phyloP scores from a whole-genome alignment of 352 stramenopile genomes.

The Pythium brachiatum region DNA sequence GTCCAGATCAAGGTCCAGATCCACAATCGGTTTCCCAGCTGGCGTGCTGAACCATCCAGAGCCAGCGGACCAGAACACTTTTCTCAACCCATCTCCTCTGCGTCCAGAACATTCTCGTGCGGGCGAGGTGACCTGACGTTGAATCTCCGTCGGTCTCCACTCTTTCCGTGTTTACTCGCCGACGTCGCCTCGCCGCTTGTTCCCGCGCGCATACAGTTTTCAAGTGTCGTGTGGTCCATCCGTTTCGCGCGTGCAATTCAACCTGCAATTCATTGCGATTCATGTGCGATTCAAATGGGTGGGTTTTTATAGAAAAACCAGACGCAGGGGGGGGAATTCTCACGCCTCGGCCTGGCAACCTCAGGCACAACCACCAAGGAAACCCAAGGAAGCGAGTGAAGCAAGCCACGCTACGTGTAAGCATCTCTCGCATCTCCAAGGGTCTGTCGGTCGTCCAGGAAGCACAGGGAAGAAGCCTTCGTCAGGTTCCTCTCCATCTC shows the following conservation, averaged over 20 bases:
- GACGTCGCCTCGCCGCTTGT: conserved; percentile 16
- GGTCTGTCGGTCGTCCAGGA: conserved; percentile 4
- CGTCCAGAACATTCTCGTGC: neutral
- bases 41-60: conserved; percentile 17
- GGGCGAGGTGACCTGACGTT: conserved; percentile 15
- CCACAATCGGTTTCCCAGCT: conserved; percentile 16
- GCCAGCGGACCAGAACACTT: conserved; percentile 10
- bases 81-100: conserved; percentile 14
- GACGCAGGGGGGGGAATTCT: conserved; percentile 11
- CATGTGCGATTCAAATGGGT: conserved; percentile 30
- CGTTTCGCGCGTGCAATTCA: conserved; percentile 33
- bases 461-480: conserved; percentile 17
- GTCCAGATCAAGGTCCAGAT: conserved; percentile 23
- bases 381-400: conserved; percentile 15
- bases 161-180: neutral
- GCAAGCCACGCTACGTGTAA: neutral
- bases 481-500: neutral
- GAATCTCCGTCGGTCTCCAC: conserved; percentile 1
- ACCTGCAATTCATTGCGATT: conserved; percentile 31
- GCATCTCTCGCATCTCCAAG: neutral
- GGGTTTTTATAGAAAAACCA: conserved; percentile 41
- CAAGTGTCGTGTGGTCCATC: conserved; percentile 19
- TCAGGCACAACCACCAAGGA: conserved; percentile 22
- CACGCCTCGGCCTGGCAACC: conserved; percentile 4
- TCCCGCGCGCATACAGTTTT: conserved; percentile 11